Base-by-base conservation (phyloP, 179 eudicot genomes). In the Vitellaria paradoxa region DNA sequence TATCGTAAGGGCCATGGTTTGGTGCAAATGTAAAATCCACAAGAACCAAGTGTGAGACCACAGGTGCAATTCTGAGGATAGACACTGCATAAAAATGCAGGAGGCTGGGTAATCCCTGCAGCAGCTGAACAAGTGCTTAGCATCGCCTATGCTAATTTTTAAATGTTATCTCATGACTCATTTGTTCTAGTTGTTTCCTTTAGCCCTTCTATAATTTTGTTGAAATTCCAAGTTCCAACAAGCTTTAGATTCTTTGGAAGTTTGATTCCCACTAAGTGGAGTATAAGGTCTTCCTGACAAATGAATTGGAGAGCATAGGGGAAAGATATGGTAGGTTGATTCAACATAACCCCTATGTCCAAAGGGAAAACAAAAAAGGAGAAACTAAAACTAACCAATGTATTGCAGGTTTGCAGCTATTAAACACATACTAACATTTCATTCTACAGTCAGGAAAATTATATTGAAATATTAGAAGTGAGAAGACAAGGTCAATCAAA, bases 11-110 rank as follows among this genome's bases (percentile, higher is more conserved):
- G 45, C n/a, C 7, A 46, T 11, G 5, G 24, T 18, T 10, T 21
- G 53, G 23, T 37, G 47, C 53, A n/a, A n/a, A 68, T 68, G 53
- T 68, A 46, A 65, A 68, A 46, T 50, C 72, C 42, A 46, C 49
- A 65, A 65, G 14, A 30, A n/a, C 49, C 49, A 14, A 13, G 68
- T 26, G 18, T 15, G 21, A 65, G 40, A 64, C 10, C 24, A 26
- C 7, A 26, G 12, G 49, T 37, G 20, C 69, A 7, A 30, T 65
- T 40, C 49, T 65, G 24, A 64, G 65, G 67, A 63, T 42, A 65
- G 15, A 4, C 11, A 47, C 49, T 37, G 2, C 37, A 30, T 30
- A 30, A 30, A 30, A 65, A 65, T 30, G 69, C 11, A 5, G 40
- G 40, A 6, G 69, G 69, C 11, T 40, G 12, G 3, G n/a, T 65